phyloP scores from a whole-genome alignment of 78 protist genomes.

The Dictyostelium brefeldianum region DNA sequence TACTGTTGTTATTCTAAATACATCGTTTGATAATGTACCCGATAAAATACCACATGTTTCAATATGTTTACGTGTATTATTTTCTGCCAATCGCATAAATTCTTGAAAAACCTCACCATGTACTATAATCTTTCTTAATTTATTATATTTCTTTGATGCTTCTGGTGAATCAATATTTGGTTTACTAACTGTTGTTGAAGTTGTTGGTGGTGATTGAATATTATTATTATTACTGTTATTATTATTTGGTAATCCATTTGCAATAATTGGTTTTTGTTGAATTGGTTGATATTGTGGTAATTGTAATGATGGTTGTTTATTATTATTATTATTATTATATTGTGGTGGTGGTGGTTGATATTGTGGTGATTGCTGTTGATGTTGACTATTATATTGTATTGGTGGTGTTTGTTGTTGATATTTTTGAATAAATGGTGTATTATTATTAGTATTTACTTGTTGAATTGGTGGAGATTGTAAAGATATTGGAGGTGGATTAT shows the following conservation, averaged over 20 bases:
- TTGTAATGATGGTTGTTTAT: background rate
- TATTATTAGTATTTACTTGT: background rate
- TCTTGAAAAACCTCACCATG: conserved; percentile 38
- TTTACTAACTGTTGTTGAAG: conserved; percentile 14
- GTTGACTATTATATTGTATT: background rate
- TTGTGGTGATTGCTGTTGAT: conserved; percentile 21
- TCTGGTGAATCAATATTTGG: conserved; percentile 67
- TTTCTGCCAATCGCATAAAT: conserved; percentile 66
- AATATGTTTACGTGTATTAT: conserved; percentile 61
- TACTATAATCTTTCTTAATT: conserved; percentile 39
- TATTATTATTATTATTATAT: conserved; percentile 1
- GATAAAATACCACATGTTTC: conserved; percentile 88
- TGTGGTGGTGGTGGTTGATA: conserved; percentile 3
- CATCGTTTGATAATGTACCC: conserved; percentile 67
- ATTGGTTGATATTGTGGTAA: conserved; percentile 28
- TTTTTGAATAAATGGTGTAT: background rate
- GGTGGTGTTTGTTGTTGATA: conserved; percentile 14
- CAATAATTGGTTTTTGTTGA: background rate
- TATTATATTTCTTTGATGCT: conserved; percentile 66
- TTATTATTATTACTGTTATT: no score
- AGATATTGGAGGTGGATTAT: background rate
- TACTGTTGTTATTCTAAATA: conserved; percentile 77
- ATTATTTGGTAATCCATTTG: background rate
- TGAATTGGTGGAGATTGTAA: conserved; percentile 15
- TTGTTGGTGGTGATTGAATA: conserved; percentile 23